phyloP scores from a whole-genome alignment of 2,329 filamentous ascomycete genomes.

The Fusarium dimerum region DNA sequence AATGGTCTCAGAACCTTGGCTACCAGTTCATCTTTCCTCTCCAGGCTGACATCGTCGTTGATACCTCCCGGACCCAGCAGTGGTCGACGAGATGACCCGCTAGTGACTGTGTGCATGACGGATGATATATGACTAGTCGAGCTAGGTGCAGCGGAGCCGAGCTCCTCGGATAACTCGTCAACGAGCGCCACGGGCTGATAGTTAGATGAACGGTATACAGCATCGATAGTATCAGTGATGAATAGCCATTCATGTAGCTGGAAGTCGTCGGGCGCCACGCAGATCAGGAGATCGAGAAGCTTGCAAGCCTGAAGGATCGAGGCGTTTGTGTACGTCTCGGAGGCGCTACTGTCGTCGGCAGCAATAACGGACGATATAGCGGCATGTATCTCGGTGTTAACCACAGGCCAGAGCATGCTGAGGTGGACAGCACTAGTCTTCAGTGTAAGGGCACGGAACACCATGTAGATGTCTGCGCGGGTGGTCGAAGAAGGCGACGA shows the following conservation, averaged over 20 bases:
- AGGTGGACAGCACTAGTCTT: slow-evolving; percentile 79
- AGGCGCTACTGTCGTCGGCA: slow-evolving; percentile 60
- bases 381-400: slow-evolving; percentile 82
- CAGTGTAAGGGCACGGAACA: slow-evolving; percentile 79
- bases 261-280: slow-evolving; percentile 89
- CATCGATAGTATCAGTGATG: slow-evolving; percentile 94
- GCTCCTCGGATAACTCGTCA: slow-evolving; percentile 79
- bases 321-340: slow-evolving; percentile 74
- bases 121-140: slow-evolving; percentile 39
- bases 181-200: slow-evolving; percentile 75
- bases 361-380: slow-evolving; percentile 75
- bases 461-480: slow-evolving; percentile 85
- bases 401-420: slow-evolving; percentile 83
- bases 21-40: slow-evolving; percentile 68
- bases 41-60: slow-evolving; percentile 56
- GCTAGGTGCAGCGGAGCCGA: slow-evolving; percentile 51
- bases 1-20: slow-evolving; percentile 82
- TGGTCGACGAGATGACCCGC: slow-evolving; percentile 45
- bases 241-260: slow-evolving; percentile 99
- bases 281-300: slow-evolving; percentile 83
- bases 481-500: slow-evolving; percentile 92
- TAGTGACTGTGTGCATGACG: slow-evolving; percentile 37
- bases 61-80: slow-evolving; percentile 55
- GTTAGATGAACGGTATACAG: slow-evolving; percentile 76
- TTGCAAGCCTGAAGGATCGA: slow-evolving; percentile 91